A percentile compares a stretch with the other conserved stretches of the same genome.
Evolutionary conservation across 1,284 basidiomycete species (phyloP).

Genomic region (Malassezia sp.): DNA sequence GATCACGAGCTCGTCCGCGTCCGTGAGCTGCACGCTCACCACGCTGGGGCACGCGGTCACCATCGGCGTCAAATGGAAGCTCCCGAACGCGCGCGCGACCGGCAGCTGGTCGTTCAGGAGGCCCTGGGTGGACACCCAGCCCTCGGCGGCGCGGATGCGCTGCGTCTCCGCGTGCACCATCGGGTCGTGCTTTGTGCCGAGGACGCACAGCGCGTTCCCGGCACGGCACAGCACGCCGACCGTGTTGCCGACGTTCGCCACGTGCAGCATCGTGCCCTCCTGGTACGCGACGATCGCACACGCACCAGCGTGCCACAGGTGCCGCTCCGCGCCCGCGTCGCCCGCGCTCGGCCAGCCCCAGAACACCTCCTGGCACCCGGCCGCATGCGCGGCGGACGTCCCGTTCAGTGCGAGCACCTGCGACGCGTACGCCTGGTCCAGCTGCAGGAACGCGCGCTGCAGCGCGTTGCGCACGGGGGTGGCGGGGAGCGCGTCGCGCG

Average conservation of each 20-base stretch:
- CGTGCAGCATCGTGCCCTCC: constrained; percentile 65
- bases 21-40: constrained; percentile 59
- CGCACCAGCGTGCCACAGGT: constrained; percentile 49
- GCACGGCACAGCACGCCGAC: constrained; percentile 73
- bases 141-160: constrained; percentile 80
- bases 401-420: constrained; percentile 28
- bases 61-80: constrained; percentile 78
- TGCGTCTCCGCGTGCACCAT: constrained; percentile 73
- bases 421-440: constrained; percentile 41
- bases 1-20: constrained; percentile 91
- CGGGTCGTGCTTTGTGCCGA: constrained; percentile 79
- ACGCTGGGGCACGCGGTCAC: constrained; percentile 82
- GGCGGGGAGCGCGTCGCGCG: too few relatives aligned
- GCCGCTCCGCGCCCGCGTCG: constrained; percentile 15
- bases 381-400: neutral
- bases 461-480: constrained; percentile 24
- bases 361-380: constrained; percentile 9
- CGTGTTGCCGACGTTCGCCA: constrained; percentile 81
- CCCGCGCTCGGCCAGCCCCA: constrained; percentile 22
- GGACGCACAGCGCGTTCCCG: constrained; percentile 63
- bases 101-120: constrained; percentile 84
- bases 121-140: constrained; percentile 90
- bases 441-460: constrained; percentile 37
- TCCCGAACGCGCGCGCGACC: constrained; percentile 84
- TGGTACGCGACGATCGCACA: constrained; percentile 81